Evolutionary conservation across 2,329 filamentous ascomycete species (phyloP).

Genomic region (Fusarium phyllophilum): DNA sequence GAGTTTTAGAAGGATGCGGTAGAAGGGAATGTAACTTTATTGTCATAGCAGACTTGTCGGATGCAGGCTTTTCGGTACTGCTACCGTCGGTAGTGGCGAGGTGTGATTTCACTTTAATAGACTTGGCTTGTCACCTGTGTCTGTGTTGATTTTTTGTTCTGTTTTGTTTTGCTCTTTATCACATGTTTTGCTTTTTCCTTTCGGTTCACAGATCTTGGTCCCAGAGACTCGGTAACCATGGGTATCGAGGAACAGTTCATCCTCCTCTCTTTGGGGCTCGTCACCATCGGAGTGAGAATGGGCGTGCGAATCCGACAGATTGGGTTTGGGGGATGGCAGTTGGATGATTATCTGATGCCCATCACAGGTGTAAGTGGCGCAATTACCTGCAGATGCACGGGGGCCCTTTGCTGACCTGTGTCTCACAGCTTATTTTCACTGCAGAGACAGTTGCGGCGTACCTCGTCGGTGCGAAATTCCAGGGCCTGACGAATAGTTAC

Average conservation of each 20-base stretch:
- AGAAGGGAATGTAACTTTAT: neutral
- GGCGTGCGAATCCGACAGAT: slow-evolving; percentile 29
- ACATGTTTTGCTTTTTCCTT: neutral
- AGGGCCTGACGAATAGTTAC: slow-evolving; percentile 37
- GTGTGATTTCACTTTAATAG: neutral
- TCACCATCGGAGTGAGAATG: slow-evolving; percentile 30
- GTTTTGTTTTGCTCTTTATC: neutral
- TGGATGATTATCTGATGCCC: slow-evolving; percentile 39
- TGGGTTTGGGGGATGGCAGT: slow-evolving; percentile 24
- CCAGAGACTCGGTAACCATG: slow-evolving; percentile 16
- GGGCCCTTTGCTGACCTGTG: neutral
- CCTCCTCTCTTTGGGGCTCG: slow-evolving; percentile 32
- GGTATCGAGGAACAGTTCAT: slow-evolving; percentile 37
- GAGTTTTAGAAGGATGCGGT: neutral
- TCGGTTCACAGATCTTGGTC: neutral
- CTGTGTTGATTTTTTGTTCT: neutral
- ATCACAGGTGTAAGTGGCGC: slow-evolving; percentile 33
- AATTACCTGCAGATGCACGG: neutral
- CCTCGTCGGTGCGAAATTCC: slow-evolving; percentile 36
- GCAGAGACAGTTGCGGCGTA: slow-evolving; percentile 37
- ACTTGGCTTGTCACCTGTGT: neutral
- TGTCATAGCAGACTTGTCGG: neutral
- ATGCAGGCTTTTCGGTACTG: neutral
- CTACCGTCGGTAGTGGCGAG: neutral
- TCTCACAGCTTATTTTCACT: slow-evolving; percentile 29